phyloP scores from a whole-genome alignment of 768 basidiomycete species.

The Podaxis pistillaris region DNA sequence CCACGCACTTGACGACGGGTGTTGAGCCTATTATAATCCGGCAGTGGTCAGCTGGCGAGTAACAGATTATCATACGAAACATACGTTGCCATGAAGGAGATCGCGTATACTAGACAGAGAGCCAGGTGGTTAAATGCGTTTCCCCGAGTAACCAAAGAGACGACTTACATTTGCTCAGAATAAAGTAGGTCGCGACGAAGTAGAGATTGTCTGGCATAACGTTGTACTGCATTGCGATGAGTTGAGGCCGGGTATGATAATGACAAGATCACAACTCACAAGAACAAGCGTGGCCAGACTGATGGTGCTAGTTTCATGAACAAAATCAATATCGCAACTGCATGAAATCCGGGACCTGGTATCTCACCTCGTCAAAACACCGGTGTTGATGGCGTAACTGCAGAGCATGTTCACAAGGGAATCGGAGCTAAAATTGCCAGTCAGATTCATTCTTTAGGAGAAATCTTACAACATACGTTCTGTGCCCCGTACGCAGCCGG shows the following conservation, averaged over 20 bases:
- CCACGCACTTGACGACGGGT: conserved; percentile 55
- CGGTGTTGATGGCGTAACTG: conserved; percentile 65
- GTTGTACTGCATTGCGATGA: conserved; percentile 47
- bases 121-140: conserved; percentile 1
- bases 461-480: conserved; percentile 33
- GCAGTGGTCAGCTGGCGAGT: background rate
- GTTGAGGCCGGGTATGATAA: background rate
- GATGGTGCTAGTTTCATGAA: conserved; percentile 30
- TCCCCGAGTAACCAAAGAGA: background rate
- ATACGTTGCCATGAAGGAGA: conserved; percentile 64
- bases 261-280: conserved; percentile 33
- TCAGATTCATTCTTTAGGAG: background rate
- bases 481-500: conserved; percentile 52
- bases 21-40: conserved; percentile 44
- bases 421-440: conserved; percentile 42
- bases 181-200: conserved; percentile 61
- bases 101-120: conserved; percentile 48
- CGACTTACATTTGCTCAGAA: conserved; percentile 60
- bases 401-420: conserved; percentile 57
- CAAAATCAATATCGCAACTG: conserved; percentile 1
- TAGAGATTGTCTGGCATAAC: conserved; percentile 52
- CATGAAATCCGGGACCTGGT: background rate
- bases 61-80: conserved; percentile 18
- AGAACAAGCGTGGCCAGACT: conserved; percentile 53
- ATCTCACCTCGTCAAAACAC: conserved; percentile 55